Base-by-base conservation (phyloP, 768 basidiomycete species). In the Podaxis sp. region DNA sequence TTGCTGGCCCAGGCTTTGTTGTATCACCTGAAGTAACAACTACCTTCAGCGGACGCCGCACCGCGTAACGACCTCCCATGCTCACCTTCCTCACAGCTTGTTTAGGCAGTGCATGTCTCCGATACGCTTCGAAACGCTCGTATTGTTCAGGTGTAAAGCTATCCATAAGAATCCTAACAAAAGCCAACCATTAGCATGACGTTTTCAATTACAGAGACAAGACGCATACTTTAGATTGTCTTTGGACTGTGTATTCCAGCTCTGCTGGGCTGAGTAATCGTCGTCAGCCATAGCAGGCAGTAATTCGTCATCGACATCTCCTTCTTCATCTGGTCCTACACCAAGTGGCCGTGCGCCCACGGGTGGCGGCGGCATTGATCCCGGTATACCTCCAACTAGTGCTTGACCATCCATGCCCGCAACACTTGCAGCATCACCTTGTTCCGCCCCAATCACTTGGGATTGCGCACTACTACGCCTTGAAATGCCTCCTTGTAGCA, bases 231-330 rank as follows among this genome's bases (percentile, higher is more conserved):
- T 93, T 30, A 93, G 77, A 70, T 94, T 93, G 70, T 92, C 91
- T 67, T 93, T 93, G 51, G 91, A 91, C 77, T 93, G 91, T 65
- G 89, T 92, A 75, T 93, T 88, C 85, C 87, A 93, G 3, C 87
- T 88, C 59, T 88, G 71, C 68, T 93, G 92, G 1, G 90, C 89
- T 11, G 91, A 92, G 72, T 92, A 93, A 66, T 93, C 92, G 65
- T 93, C 92, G 64, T 94, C 92, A 1, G 91, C 92, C 92, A 93
- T 93, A 7, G 89, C 90, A 49, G 90, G 90, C 38, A 92, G 71
- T 48, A 91, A 71, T 66, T 93, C 90, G 63, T 93, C 92, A 55
- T 93, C 91, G 9, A 83, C 90, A 62, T 88, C 92, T 0, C 75
- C 90, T n/a, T 89, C 84, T 28, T 84, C 84, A 26, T 84, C 82